Percentiles rank a stretch among this genome's conserved stretches.
phyloP scores from a whole-genome alignment of 441 rosid genomes.

The Populus hybrid region DNA sequence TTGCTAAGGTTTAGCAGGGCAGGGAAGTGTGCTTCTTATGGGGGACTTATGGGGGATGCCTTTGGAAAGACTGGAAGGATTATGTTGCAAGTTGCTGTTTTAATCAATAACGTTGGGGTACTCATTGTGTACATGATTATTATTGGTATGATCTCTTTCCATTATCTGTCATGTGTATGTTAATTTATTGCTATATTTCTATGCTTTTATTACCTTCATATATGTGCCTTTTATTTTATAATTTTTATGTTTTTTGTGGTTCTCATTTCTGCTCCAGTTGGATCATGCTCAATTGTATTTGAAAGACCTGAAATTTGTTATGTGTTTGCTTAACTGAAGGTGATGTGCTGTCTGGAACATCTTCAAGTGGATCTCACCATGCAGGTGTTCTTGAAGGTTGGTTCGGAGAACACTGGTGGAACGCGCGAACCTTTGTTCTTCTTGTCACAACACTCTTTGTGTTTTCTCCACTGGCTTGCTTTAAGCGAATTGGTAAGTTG shows the following conservation, averaged over 20 bases:
- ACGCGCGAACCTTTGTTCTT: slow-evolving; percentile 67
- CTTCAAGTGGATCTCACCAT: slow-evolving; percentile 77
- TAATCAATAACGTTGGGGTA: slow-evolving; percentile 87
- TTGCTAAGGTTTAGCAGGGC: slow-evolving; percentile 86
- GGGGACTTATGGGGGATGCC: slow-evolving; percentile 92
- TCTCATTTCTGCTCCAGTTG: not conserved
- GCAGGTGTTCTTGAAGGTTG: slow-evolving; percentile 95
- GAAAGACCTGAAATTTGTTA: slow-evolving; percentile 1
- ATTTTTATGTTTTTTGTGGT: not conserved
- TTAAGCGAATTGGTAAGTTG: slow-evolving; percentile 79
- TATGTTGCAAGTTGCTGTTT: slow-evolving; percentile 66
- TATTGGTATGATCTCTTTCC: slow-evolving; percentile 52
- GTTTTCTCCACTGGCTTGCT: slow-evolving; percentile 84
- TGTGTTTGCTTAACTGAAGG: slow-evolving; percentile 42
- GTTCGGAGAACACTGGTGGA: slow-evolving; percentile 99
- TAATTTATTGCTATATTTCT: slow-evolving; percentile 9
- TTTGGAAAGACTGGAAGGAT: slow-evolving; percentile 79
- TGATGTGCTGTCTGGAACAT: slow-evolving; percentile 92
- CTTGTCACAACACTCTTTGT: slow-evolving; percentile 66
- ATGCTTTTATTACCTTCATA: not conserved
- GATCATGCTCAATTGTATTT: not conserved
- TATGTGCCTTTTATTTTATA: not conserved
- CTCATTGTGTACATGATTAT: slow-evolving; percentile 98
- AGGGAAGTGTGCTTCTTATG: slow-evolving; percentile 65
- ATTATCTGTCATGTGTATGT: not conserved